Percentiles rank a stretch among this genome's conserved stretches.
Conservation (phyloP, 768 basidiomycete species). For the Clavulina sp. region DNA sequence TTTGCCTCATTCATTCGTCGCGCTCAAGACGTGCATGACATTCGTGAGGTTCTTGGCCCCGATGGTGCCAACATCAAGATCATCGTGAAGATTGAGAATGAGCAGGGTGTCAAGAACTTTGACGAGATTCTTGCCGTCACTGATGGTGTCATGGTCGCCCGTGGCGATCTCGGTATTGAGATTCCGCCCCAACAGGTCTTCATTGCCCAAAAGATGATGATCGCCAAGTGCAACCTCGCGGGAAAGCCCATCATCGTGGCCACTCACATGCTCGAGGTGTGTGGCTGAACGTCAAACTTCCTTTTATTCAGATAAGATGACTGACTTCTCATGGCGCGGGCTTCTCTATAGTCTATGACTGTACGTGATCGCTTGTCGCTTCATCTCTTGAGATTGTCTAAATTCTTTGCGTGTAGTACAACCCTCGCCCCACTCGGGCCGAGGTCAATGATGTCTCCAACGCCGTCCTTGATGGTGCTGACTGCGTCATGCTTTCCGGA, state of each 20-base stretch:
- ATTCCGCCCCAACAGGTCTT: slow-evolving; percentile 99
- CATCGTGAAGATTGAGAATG: slow-evolving; percentile 99
- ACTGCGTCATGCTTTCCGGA: slow-evolving; percentile 99
- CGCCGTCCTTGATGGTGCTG: slow-evolving; percentile 94
- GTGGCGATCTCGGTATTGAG: slow-evolving; percentile 98
- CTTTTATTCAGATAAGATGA: neutral
- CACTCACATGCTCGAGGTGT: slow-evolving; percentile 95
- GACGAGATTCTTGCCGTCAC: slow-evolving; percentile 91
- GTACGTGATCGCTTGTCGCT: slow-evolving; percentile 73
- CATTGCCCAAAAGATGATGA: slow-evolving; percentile 99
- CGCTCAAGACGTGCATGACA: slow-evolving; percentile 84
- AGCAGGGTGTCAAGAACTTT: slow-evolving; percentile 97
- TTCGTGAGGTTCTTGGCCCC: slow-evolving; percentile 82
- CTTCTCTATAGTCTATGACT: slow-evolving; percentile 18
- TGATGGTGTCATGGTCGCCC: slow-evolving; percentile 99
- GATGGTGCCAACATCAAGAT: slow-evolving; percentile 95
- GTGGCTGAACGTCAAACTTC: slow-evolving; percentile 8
- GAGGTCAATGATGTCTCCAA: slow-evolving; percentile 99
- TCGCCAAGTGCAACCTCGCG: slow-evolving; percentile 92
- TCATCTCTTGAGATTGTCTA: neutral
- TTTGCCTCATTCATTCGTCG: slow-evolving; percentile 98
- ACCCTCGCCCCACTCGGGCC: slow-evolving; percentile 95
- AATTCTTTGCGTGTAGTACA: slow-evolving; percentile 42
- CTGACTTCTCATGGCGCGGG: neutral
- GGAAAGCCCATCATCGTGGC: slow-evolving; percentile 98